phyloP scores from a whole-genome alignment of 495 filamentous ascomycete genomes.

The Melanomma pulvis-pyrius region DNA sequence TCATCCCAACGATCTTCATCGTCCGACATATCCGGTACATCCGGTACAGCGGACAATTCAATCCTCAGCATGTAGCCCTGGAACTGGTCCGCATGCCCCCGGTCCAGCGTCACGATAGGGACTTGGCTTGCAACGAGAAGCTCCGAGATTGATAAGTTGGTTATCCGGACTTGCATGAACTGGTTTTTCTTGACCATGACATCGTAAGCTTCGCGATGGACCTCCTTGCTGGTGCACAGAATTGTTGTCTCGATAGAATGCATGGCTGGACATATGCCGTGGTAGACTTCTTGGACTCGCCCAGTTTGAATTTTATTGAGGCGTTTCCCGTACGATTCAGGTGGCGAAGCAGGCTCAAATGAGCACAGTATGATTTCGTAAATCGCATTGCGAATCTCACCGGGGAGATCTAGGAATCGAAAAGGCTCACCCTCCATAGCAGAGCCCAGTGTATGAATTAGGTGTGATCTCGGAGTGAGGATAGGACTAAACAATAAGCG shows the following conservation, averaged over 20 bases:
- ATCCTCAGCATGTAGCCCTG: slow-evolving; percentile 1
- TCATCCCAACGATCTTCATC: neutral
- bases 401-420: slow-evolving; percentile 20
- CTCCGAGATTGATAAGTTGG: neutral
- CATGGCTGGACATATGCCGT: neutral
- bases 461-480: neutral
- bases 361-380: slow-evolving; percentile 16
- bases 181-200: slow-evolving; percentile 28
- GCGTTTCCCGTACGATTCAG: neutral
- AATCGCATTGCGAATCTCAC: slow-evolving; percentile 21
- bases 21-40: neutral
- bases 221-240: slow-evolving; percentile 22
- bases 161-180: slow-evolving; percentile 6
- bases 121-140: neutral
- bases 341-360: slow-evolving; percentile 10
- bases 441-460: neutral
- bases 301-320: neutral
- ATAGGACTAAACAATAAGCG: neutral
- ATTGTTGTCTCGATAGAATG: slow-evolving; percentile 16
- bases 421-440: neutral
- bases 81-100: neutral
- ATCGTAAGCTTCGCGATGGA: slow-evolving; percentile 25
- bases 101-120: slow-evolving; percentile 17
- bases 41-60: neutral
- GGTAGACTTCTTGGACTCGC: neutral